Conservation (phyloP, 2,329 filamentous ascomycete genomes). For the Claviceps humidiphila region DNA sequence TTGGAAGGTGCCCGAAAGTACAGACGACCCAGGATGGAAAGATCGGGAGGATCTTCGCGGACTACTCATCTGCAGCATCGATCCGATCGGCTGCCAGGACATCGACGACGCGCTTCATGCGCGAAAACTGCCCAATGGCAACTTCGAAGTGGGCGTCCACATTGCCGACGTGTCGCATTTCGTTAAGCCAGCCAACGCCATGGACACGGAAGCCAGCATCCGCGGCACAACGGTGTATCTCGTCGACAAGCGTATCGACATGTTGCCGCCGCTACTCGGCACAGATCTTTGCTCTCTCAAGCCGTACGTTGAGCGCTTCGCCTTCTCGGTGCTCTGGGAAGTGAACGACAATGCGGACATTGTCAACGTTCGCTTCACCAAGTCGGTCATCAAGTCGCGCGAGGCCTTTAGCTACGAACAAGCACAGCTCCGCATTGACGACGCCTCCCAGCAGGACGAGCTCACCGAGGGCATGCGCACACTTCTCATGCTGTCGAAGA, state of each 20-base stretch:
- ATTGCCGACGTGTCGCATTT: constrained; percentile 99
- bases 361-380: constrained; percentile 76
- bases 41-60: constrained; percentile 72
- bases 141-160: constrained; percentile 91
- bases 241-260: constrained; percentile 98
- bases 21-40: constrained; percentile 74
- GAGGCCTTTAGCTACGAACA: constrained; percentile 98
- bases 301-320: constrained; percentile 89
- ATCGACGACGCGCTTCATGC: constrained; percentile 97
- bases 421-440: constrained; percentile 87
- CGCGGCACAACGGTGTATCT: constrained; percentile 94
- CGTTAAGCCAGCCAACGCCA: constrained; percentile 90
- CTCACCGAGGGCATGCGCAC: constrained; percentile 81
- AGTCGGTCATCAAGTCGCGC: constrained; percentile 92
- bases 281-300: constrained; percentile 95
- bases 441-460: constrained; percentile 73
- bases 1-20: constrained; percentile 78
- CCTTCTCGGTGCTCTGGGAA: constrained; percentile 82
- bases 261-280: constrained; percentile 91
- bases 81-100: constrained; percentile 90
- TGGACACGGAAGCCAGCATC: constrained; percentile 90
- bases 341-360: constrained; percentile 75
- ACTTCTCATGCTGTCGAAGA: constrained; percentile 78
- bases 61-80: constrained; percentile 90
- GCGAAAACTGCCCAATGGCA: constrained; percentile 71